A percentile compares a stretch with the other conserved stretches of the same genome.
Conservation (phyloP, 176 grass and related monocot species). For the Puccinellia tenuiflora region DNA sequence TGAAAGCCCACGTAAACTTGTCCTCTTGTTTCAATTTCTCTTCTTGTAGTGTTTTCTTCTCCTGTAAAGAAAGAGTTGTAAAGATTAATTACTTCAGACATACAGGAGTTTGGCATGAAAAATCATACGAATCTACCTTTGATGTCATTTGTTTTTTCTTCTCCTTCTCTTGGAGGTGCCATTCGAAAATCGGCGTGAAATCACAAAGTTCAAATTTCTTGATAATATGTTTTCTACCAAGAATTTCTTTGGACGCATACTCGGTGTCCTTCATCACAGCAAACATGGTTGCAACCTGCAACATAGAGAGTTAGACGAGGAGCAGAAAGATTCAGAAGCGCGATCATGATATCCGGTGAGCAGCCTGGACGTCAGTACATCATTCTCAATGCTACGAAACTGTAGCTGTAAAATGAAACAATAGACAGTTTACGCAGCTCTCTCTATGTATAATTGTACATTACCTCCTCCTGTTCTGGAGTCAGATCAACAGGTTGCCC, state of each 20-base stretch:
- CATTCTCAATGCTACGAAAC: neutral
- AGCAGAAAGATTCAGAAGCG: neutral
- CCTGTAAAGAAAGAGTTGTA: conserved; percentile 40
- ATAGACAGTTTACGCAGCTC: neutral
- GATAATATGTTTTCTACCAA: conserved; percentile 87
- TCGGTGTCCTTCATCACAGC: conserved; percentile 93
- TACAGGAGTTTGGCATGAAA: neutral
- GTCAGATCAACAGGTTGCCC: conserved; percentile 73
- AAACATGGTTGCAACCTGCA: conserved; percentile 98
- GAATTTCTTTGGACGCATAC: conserved; percentile 51
- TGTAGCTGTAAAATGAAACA: conserved; percentile 1
- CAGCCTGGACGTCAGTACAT: neutral
- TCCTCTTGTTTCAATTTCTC: conserved; percentile 84
- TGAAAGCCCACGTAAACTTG: conserved; percentile 88
- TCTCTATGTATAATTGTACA: neutral
- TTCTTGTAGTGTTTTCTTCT: conserved; percentile 77
- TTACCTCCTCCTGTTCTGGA: conserved; percentile 93
- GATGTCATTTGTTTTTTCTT: conserved; percentile 91
- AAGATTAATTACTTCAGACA: neutral
- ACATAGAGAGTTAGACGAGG: neutral
- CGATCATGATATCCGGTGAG: neutral
- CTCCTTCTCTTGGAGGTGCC: conserved; percentile 83
- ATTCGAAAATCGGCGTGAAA: conserved; percentile 87
- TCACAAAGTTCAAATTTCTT: conserved; percentile 83
- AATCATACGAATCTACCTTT: conserved; percentile 43